These are phyloP conservation scores for Kwoniella heveanensis DNA, from an alignment of 768 basidiomycete species.

Conservation along the genomic window DNA sequence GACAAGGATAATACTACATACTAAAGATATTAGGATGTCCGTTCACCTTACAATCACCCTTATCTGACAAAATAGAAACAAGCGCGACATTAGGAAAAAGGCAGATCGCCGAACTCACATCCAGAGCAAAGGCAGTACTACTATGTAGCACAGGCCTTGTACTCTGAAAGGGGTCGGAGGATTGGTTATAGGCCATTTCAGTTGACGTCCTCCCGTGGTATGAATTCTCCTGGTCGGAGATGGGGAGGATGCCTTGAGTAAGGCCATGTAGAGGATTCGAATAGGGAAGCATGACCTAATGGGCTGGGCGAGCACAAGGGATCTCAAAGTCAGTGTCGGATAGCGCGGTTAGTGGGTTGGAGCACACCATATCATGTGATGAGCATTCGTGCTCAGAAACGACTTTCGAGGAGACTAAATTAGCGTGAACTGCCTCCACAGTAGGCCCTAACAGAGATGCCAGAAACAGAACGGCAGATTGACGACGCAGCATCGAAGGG, in stretches of 20 bases:
- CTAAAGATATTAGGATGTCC: background rate
- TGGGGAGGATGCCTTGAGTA: conserved; percentile 22
- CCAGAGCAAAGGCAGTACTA: background rate
- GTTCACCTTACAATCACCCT: background rate
- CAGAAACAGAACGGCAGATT: too few species aligned
- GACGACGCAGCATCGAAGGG: too few species aligned
- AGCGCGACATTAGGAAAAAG: background rate
- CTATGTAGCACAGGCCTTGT: background rate
- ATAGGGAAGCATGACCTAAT: too few species aligned
- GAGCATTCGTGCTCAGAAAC: too few species aligned
- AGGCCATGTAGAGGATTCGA: conserved; percentile 7
- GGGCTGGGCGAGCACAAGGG: too few species aligned
- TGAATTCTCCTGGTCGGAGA: background rate
- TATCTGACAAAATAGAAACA: background rate
- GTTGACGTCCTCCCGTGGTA: conserved; percentile 13
- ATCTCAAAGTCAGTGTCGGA: too few species aligned
- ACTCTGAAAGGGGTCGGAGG: background rate
- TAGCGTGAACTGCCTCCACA: too few species aligned
- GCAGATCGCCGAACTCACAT: background rate
- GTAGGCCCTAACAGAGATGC: too few species aligned
- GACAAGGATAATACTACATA: background rate
- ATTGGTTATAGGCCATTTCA: conserved; percentile 21
- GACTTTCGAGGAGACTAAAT: too few species aligned
- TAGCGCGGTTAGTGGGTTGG: too few species aligned
- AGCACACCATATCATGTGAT: too few species aligned